Conservation (phyloP, 2,329 filamentous ascomycete species). For the Penicillium aurantiogriseum region DNA sequence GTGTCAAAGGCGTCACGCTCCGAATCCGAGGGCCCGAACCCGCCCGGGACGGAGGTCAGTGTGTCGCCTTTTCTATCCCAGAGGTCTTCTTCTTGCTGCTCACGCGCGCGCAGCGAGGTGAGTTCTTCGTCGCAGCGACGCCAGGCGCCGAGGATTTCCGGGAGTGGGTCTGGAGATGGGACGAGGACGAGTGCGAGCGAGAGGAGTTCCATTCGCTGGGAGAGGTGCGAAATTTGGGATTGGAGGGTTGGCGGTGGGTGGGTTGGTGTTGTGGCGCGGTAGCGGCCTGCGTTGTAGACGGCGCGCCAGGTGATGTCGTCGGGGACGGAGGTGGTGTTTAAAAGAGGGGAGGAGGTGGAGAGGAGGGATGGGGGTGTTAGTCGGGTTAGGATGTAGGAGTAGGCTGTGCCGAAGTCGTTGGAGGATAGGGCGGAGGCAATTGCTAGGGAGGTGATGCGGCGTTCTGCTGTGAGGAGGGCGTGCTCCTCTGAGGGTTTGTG, state of each 20-base stretch:
- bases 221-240: constrained; percentile 54
- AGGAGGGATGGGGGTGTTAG: constrained; percentile 44
- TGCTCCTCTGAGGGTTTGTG: constrained; percentile 26
- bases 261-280: constrained; percentile 41
- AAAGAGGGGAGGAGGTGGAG: constrained; percentile 27
- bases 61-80: constrained; percentile 58
- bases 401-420: constrained; percentile 59
- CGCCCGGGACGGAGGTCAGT: constrained; percentile 41
- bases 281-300: constrained; percentile 60
- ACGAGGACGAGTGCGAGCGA: constrained; percentile 61
- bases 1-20: constrained; percentile 49
- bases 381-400: constrained; percentile 64
- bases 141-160: constrained; percentile 63
- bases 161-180: constrained; percentile 54
- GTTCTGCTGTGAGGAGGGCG: constrained; percentile 40
- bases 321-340: constrained; percentile 29
- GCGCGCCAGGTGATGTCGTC: constrained; percentile 66
- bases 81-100: constrained; percentile 55
- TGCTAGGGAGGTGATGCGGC: constrained; percentile 48
- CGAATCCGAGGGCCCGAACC: constrained; percentile 44
- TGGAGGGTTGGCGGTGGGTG: constrained; percentile 32
- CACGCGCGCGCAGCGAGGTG: constrained; percentile 52
- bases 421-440: constrained; percentile 46
- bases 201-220: constrained; percentile 64
- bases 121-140: constrained; percentile 63